A percentile compares a stretch with the other conserved stretches of the same genome.
phyloP scores from a whole-genome alignment of 78 protist species.

The Chrysochromulina parva region DNA sequence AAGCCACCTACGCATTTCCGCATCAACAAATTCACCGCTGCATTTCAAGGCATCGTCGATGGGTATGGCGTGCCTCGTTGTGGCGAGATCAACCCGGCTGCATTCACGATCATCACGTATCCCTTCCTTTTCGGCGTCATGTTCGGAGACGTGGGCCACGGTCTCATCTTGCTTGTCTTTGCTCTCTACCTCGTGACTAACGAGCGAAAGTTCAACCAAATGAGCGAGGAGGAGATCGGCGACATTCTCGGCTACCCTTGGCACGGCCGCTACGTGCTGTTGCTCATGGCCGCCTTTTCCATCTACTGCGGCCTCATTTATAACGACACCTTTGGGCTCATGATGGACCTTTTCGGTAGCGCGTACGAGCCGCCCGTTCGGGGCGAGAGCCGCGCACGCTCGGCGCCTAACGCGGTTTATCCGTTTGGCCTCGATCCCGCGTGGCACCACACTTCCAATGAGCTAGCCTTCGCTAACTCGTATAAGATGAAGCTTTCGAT shows the following conservation, averaged over 20 bases:
- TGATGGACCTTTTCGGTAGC: conserved; percentile 43
- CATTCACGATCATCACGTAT: conserved; percentile 94
- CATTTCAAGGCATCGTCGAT: conserved; percentile 82
- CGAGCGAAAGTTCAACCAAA: background rate
- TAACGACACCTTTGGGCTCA: conserved; percentile 91
- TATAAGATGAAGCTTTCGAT: conserved; percentile 99
- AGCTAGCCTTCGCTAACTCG: conserved; percentile 89
- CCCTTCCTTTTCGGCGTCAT: conserved; percentile 99
- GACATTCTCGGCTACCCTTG: background rate
- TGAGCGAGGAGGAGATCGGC: background rate
- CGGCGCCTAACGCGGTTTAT: conserved; percentile 19
- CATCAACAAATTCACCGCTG: conserved; percentile 71
- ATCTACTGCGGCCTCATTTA: conserved; percentile 95
- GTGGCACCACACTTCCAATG: conserved; percentile 72
- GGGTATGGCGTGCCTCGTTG: conserved; percentile 93
- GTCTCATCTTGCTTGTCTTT: conserved; percentile 68
- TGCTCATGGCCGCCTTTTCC: conserved; percentile 88
- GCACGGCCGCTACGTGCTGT: conserved; percentile 94
- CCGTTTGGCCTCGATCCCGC: conserved; percentile 89
- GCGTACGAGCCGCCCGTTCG: no score
- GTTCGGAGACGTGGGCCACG: conserved; percentile 99
- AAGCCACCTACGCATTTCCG: conserved; percentile 90
- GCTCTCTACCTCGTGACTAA: background rate
- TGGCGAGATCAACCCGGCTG: conserved; percentile 93
- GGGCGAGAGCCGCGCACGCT: no score